A percentile compares a stretch with the other conserved stretches of the same genome.
phyloP scores from a whole-genome alignment of 768 basidiomycete species.

The Leccinellum luteum region DNA sequence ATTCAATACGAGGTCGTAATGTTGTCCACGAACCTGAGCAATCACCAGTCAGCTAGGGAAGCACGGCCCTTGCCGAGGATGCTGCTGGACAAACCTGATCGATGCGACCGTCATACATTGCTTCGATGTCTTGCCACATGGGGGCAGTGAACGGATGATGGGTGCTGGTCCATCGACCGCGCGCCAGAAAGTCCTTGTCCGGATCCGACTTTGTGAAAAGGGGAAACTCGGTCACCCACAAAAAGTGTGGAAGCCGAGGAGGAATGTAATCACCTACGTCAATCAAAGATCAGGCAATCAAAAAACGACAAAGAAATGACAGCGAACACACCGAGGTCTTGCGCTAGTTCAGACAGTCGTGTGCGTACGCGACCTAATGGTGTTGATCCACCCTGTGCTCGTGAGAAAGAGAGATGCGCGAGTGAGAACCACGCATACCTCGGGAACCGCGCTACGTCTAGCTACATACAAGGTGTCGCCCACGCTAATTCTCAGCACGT shows the following conservation, averaged over 20 bases:
- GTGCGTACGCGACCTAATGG: slow-evolving; percentile 70
- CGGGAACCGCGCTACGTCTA: slow-evolving; percentile 46
- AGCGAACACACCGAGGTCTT: slow-evolving; percentile 51
- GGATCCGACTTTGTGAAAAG: slow-evolving; percentile 83
- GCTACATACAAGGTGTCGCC: slow-evolving; percentile 62
- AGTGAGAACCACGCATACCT: slow-evolving; percentile 40
- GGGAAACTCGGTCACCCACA: slow-evolving; percentile 97
- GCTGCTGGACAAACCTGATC: slow-evolving; percentile 43
- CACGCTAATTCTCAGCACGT: slow-evolving; percentile 40
- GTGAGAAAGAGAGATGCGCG: slow-evolving; percentile 18
- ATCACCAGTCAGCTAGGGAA: slow-evolving; percentile 2
- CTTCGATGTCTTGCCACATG: slow-evolving; percentile 83
- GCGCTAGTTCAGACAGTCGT: slow-evolving; percentile 63
- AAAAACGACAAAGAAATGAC: slow-evolving; percentile 1
- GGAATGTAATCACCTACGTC: slow-evolving; percentile 55
- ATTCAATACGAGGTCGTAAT: slow-evolving; percentile 94
- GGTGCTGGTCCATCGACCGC: slow-evolving; percentile 87
- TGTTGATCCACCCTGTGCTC: slow-evolving; percentile 78
- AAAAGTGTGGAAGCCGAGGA: slow-evolving; percentile 67
- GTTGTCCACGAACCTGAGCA: slow-evolving; percentile 85
- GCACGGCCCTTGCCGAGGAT: neutral
- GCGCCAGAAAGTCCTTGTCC: slow-evolving; percentile 84
- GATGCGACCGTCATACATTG: slow-evolving; percentile 68
- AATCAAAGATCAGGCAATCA: slow-evolving; percentile 9
- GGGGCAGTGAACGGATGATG: slow-evolving; percentile 98